Conservation (phyloP, 768 basidiomycete species). For the Macrocybe gigantea region DNA sequence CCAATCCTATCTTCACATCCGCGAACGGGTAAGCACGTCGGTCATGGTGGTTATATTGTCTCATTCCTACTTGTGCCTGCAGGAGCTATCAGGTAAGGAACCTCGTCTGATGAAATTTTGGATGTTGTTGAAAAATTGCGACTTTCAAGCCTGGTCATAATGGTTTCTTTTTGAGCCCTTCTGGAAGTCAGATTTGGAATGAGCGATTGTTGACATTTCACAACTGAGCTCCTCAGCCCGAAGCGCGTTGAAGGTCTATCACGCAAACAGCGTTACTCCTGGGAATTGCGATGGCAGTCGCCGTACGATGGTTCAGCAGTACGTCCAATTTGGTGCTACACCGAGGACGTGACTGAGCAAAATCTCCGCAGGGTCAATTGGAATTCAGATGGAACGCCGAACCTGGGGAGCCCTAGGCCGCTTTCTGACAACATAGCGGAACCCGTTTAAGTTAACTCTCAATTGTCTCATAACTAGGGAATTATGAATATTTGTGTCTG, state of each 20-base stretch:
- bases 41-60: not conserved
- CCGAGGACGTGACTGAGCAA: not conserved
- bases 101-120: not conserved
- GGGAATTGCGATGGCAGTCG: conserved; percentile 20
- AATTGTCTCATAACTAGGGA: too few relatives aligned
- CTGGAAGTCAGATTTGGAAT: conserved; percentile 16
- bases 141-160: conserved; percentile 31
- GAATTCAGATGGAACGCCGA: conserved; percentile 15
- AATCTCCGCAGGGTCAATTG: conserved; percentile 11
- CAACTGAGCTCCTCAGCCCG: not conserved
- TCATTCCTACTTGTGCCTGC: not conserved
- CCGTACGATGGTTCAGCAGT: conserved; percentile 16
- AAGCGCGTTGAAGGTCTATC: conserved; percentile 14
- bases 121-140: conserved; percentile 26
- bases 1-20: conserved; percentile 20
- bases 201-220: not conserved
- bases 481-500: conserved; percentile 7
- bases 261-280: conserved; percentile 15
- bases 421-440: conserved; percentile 12
- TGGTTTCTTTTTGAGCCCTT: conserved; percentile 26
- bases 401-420: conserved; percentile 12
- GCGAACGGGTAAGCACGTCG: conserved; percentile 21
- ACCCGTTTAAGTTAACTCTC: conserved; percentile 4
- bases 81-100: conserved; percentile 10
- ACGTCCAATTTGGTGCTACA: not conserved